These are phyloP conservation scores for Stereum hirsutum DNA, from an alignment of 1,284 basidiomycete genomes.

Conservation along the genomic window DNA sequence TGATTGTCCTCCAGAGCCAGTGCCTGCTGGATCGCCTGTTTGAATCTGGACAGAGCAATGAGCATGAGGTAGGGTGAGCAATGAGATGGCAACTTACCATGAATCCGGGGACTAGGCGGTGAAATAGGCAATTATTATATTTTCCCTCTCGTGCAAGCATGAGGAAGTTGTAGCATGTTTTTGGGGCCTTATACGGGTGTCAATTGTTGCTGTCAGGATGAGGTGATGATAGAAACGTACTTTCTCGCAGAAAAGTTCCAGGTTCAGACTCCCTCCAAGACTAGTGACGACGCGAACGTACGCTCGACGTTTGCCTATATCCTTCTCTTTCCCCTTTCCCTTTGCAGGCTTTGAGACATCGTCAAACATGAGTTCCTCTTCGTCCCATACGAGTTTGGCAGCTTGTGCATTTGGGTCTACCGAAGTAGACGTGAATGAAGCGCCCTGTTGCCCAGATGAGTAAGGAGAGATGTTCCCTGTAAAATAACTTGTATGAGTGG, in stretches of 20 bases:
- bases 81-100: constrained; percentile 53
- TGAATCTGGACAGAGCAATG: constrained; percentile 51
- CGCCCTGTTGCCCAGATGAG: constrained; percentile 85
- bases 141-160: constrained; percentile 85
- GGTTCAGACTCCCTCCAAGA: constrained; percentile 79
- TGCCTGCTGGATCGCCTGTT: constrained; percentile 95
- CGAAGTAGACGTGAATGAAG: constrained; percentile 89
- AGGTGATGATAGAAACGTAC: constrained; percentile 22
- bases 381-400: constrained; percentile 85
- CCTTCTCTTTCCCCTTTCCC: constrained; percentile 86
- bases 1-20: constrained; percentile 89
- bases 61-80: neutral
- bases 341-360: constrained; percentile 70
- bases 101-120: constrained; percentile 92
- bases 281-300: constrained; percentile 90
- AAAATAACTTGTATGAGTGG: neutral
- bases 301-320: constrained; percentile 79
- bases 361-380: constrained; percentile 92
- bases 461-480: constrained; percentile 88
- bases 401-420: constrained; percentile 73
- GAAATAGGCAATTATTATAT: constrained; percentile 87
- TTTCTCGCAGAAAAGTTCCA: constrained; percentile 90
- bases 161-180: constrained; percentile 97
- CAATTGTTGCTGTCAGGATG: neutral
- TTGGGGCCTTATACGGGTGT: constrained; percentile 63